These are phyloP conservation scores for Pneumocystis oryctolagi DNA, from an alignment of 1,139 yeast species.

Conservation along the genomic window DNA sequence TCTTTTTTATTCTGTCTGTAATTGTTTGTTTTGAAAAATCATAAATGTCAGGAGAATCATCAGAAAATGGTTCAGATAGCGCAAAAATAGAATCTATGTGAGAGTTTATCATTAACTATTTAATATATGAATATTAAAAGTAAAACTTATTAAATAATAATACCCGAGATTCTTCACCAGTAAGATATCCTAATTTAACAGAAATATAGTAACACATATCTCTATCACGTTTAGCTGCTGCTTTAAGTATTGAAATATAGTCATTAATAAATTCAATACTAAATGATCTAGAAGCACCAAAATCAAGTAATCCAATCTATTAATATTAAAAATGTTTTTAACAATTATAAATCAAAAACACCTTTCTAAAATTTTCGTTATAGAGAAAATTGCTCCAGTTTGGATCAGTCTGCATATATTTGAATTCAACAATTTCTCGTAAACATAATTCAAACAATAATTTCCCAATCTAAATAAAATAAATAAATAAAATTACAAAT, in stretches of 20 bases:
- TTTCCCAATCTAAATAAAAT: conserved; percentile 38
- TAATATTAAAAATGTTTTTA: conserved; percentile 15
- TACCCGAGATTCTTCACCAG: conserved; percentile 60
- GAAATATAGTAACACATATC: conserved; percentile 51
- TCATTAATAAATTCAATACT: conserved; percentile 49
- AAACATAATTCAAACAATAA: conserved; percentile 77
- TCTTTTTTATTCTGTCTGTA: conserved; percentile 77
- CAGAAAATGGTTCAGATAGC: conserved; percentile 77
- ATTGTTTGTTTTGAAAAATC: conserved; percentile 76
- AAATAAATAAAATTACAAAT: not conserved
- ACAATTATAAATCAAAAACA: conserved; percentile 1
- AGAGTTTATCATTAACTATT: conserved; percentile 67
- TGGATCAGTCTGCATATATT: conserved; percentile 97
- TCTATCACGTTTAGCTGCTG: conserved; percentile 61
- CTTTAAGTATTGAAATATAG: conserved; percentile 59
- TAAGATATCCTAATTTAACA: conserved; percentile 65
- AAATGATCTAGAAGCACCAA: conserved; percentile 86
- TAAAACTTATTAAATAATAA: not conserved
- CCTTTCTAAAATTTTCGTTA: conserved; percentile 36
- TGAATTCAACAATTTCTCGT: conserved; percentile 66
- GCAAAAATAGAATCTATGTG: conserved; percentile 85
- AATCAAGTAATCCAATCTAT: conserved; percentile 74
- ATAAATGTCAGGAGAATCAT: conserved; percentile 35
- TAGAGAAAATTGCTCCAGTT: conserved; percentile 96
- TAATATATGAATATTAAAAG: not conserved